Conservation (phyloP, 371 early-diverging fungal genomes). For the Mortierella sp. region DNA sequence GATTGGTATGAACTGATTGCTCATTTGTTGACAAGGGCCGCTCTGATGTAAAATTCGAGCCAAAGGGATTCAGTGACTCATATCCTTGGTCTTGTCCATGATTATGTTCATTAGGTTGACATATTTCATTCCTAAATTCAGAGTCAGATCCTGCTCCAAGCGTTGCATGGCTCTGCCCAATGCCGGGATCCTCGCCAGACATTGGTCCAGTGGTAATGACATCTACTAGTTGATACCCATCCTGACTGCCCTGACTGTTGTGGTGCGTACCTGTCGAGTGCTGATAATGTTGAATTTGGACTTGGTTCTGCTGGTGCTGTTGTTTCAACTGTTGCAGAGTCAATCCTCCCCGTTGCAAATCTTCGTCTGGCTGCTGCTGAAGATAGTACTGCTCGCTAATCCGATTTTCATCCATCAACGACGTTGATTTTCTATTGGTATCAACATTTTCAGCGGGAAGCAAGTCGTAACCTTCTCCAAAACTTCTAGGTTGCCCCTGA, state of each 20-base stretch:
- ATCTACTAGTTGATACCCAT: constrained; percentile 42
- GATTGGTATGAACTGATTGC: constrained; percentile 14
- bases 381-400: constrained; percentile 6
- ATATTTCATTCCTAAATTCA: constrained; percentile 6
- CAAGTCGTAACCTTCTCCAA: constrained; percentile 53
- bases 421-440: not conserved
- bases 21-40: constrained; percentile 22
- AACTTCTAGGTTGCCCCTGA: constrained; percentile 21
- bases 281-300: constrained; percentile 17
- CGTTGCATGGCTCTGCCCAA: not conserved
- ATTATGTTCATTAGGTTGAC: not conserved
- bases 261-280: constrained; percentile 23
- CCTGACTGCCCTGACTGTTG: constrained; percentile 39
- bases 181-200: constrained; percentile 21
- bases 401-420: not conserved
- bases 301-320: constrained; percentile 34
- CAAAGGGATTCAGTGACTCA: constrained; percentile 20
- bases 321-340: constrained; percentile 45
- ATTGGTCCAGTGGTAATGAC: constrained; percentile 45
- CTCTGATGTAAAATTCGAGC: constrained; percentile 5
- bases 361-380: constrained; percentile 29
- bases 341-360: constrained; percentile 18
- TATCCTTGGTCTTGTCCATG: constrained; percentile 12
- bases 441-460: constrained; percentile 15
- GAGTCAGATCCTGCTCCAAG: constrained; percentile 1